phyloP scores from a whole-genome alignment of 73 alveolate species.

The Paramecium sonneborni region DNA sequence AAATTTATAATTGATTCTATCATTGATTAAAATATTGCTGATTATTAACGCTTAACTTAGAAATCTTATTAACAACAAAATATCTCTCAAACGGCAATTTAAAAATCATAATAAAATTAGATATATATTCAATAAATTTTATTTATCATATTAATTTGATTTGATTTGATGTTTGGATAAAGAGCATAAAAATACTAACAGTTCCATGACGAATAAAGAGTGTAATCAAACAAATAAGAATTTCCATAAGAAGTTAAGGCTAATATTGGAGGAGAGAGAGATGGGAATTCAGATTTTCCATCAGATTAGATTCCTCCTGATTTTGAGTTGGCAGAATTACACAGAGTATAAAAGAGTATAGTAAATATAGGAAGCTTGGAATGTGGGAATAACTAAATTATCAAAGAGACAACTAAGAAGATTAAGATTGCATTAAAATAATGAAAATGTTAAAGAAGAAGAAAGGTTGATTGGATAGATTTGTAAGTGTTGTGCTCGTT shows the following conservation, averaged over 20 bases:
- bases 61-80: too few species aligned
- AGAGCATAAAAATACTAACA: neutral
- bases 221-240: neutral
- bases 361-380: neutral
- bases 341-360: neutral
- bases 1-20: too few species aligned
- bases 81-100: too few species aligned
- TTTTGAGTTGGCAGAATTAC: neutral
- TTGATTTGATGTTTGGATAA: neutral
- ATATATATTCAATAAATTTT: too few species aligned
- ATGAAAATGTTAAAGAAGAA: neutral
- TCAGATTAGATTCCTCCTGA: neutral
- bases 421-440: neutral
- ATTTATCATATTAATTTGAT: too few species aligned
- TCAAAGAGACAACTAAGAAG: neutral
- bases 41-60: too few species aligned
- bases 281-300: neutral
- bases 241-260: neutral
- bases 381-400: neutral
- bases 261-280: neutral
- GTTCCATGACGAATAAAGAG: neutral
- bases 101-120: too few species aligned
- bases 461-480: constrained; percentile 14
- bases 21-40: too few species aligned
- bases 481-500: constrained; percentile 38